Evolutionary conservation across 768 basidiomycete genomes (phyloP), one percentile per base, ranked within the genome.

Genomic region (Auricularia heimuer): DNA sequence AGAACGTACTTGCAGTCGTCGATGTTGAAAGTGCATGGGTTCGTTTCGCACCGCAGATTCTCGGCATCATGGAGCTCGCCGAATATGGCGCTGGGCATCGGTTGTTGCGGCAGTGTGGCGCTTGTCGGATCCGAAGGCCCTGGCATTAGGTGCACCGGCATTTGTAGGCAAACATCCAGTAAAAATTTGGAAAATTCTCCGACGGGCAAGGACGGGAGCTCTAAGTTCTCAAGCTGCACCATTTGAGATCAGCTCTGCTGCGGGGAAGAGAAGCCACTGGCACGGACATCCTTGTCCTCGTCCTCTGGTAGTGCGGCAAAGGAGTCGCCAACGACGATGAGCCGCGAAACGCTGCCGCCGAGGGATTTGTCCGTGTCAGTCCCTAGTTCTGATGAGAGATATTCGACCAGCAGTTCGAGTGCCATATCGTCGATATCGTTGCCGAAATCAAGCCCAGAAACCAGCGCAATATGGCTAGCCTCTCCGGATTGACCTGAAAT

Each of bases 301-400:
- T 71, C 72, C 12, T 73, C 68, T 47, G 71, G 62, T 1, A 82
- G 73, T 0, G 87, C 81, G 12, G 83, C 83, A 6, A 98, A 73
- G 2, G 94, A 94, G 75, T 98, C 92, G 4, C 97, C 97, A 2
- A 91, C 92, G 45, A 99, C 81, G 45, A 99, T 85, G 14, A 99
- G 77, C 14, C 94, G 82, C 6, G 92, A 88, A 70, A 98, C 88
- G 67, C 84, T 85, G 2, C 87, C 78, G 4, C 89, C 84, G 11
- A 82, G 78, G 8, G 78, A 70, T 71, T 87, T 87, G 65, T 92
- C 90, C 65, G 83, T 79, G 0, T 76, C 71, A 1, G 85, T 85
- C n/a, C 91, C 92, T 33, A 77, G 80, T 76, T 98, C 96, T 1
- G 93, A 93, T 1, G 84, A 81, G 45, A 99, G 77, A 76, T 90